Evolutionary conservation across 2,329 filamentous ascomycete genomes (phyloP).

Genomic region (Aspergillus hortae): DNA sequence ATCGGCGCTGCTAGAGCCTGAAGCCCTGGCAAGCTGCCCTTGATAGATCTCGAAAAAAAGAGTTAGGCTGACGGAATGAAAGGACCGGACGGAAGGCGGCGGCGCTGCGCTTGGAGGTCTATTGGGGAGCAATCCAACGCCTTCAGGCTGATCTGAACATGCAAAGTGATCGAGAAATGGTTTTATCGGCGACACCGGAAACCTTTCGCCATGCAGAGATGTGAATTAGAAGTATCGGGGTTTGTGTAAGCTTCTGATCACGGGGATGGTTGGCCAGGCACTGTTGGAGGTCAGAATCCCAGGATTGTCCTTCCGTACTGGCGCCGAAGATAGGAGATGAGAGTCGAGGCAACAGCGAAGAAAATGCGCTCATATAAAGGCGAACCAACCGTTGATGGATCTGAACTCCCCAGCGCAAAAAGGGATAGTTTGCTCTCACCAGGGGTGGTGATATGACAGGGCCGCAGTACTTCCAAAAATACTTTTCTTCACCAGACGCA

Average conservation of each 20-base stretch:
- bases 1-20: conserved; percentile 71
- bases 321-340: too few species aligned
- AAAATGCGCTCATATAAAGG: neutral
- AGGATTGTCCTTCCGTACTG: neutral
- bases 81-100: neutral
- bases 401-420: conserved; percentile 7
- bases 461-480: conserved; percentile 12
- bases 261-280: neutral
- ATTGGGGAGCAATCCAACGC: neutral
- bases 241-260: neutral
- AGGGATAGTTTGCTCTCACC: conserved; percentile 12
- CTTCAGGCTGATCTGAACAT: neutral
- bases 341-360: neutral
- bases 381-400: neutral
- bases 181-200: neutral
- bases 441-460: conserved; percentile 9
- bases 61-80: conserved; percentile 1
- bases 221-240: neutral
- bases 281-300: neutral
- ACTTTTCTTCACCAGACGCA: conserved; percentile 12
- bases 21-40: conserved; percentile 62
- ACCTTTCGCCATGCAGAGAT: neutral
- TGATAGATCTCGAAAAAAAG: conserved; percentile 1
- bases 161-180: neutral
- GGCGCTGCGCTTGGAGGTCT: neutral